Conservation (phyloP, 495 filamentous ascomycete genomes). For the Achaetomiella virescens region DNA sequence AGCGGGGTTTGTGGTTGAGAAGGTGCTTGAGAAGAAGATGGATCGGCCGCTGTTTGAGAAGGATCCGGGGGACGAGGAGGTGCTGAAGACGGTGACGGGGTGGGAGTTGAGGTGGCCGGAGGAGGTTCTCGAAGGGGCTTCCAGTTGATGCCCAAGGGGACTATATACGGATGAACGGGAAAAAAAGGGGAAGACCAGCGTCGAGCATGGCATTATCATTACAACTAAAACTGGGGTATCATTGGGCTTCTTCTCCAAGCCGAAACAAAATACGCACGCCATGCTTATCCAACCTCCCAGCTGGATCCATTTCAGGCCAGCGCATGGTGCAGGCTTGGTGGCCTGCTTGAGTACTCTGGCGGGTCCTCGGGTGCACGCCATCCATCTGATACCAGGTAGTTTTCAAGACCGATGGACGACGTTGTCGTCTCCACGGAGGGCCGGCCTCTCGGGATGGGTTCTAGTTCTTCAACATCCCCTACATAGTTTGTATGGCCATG, state of each 20-base stretch:
- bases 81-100: conserved; percentile 75
- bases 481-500: not conserved
- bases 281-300: not conserved
- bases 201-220: not conserved
- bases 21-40: conserved; percentile 74
- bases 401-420: conserved; percentile 17
- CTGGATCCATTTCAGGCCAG: not conserved
- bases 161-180: not conserved
- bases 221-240: not conserved
- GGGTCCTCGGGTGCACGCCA: conserved; percentile 18
- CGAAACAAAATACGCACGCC: not conserved
- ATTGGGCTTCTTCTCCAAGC: too few relatives aligned
- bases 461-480: not conserved
- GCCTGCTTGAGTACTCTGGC: conserved; percentile 19
- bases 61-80: conserved; percentile 70
- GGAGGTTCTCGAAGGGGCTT: conserved; percentile 11
- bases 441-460: not conserved
- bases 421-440: conserved; percentile 17
- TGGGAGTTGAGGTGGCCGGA: conserved; percentile 57
- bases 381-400: conserved; percentile 24
- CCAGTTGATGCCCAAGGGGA: too few relatives aligned
- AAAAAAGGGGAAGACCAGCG: not conserved
- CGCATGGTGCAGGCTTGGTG: conserved; percentile 12
- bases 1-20: conserved; percentile 63
- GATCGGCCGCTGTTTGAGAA: conserved; percentile 81